phyloP scores from a whole-genome alignment of 2,329 filamentous ascomycete genomes.

The Fusarium cicatricum region DNA sequence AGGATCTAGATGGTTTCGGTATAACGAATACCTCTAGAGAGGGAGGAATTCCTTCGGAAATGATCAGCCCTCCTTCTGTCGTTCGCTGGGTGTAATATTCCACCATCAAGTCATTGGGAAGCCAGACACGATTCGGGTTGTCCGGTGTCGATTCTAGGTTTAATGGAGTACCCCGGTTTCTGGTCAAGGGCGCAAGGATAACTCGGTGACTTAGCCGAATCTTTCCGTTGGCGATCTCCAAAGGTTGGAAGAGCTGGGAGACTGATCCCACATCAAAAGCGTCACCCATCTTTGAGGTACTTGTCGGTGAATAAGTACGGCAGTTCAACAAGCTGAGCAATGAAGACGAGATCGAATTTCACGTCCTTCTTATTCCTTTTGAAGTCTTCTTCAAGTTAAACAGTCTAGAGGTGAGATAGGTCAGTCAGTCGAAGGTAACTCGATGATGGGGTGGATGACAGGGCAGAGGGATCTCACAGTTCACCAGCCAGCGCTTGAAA shows the following conservation, averaged over 20 bases:
- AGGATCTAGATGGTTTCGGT: fast-evolving
- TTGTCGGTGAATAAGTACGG: not conserved
- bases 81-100: conserved; percentile 56
- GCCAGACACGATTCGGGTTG: conserved; percentile 50
- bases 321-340: no score
- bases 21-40: conserved; percentile 46
- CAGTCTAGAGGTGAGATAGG: no score
- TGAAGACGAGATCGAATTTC: no score
- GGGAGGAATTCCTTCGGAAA: conserved; percentile 58
- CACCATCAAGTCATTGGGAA: conserved; percentile 52
- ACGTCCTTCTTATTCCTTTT: no score
- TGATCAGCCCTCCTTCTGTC: conserved; percentile 51
- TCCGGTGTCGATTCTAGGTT: conserved; percentile 54
- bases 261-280: conserved; percentile 7
- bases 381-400: no score
- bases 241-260: conserved; percentile 45
- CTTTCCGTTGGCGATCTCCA: conserved; percentile 52
- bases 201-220: conserved; percentile 60
- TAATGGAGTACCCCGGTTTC: conserved; percentile 59
- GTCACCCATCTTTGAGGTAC: conserved; percentile 22
- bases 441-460: no score
- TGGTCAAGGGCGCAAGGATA: conserved; percentile 60
- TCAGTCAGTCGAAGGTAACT: no score
- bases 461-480: no score
- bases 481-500: no score